A percentile compares a stretch with the other conserved stretches of the same genome.
Evolutionary conservation across 2,329 filamentous ascomycete species (phyloP).

Genomic region (Cercospora beticola): DNA sequence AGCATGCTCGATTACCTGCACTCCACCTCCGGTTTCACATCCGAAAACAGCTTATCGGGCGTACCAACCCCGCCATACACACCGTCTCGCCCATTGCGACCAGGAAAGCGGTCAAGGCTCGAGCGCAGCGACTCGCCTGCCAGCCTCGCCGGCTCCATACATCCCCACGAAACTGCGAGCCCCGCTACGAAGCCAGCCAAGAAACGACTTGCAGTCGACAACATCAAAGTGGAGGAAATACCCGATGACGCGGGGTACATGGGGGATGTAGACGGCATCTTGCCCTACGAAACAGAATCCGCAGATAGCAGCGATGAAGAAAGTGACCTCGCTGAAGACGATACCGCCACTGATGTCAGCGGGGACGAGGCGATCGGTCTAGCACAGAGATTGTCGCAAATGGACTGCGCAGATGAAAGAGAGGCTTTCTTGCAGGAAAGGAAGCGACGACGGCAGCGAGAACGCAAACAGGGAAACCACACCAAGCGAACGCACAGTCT

Average conservation of each 20-base stretch:
- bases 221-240: constrained; percentile 47
- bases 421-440: constrained; percentile 30
- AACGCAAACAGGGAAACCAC: constrained; percentile 40
- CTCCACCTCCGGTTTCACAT: constrained; percentile 29
- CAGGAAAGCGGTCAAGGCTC: constrained; percentile 26
- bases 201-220: constrained; percentile 25
- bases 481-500: constrained; percentile 49
- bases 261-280: constrained; percentile 46
- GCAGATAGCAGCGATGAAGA: constrained; percentile 29
- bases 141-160: constrained; percentile 36
- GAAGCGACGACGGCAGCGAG: constrained; percentile 40
- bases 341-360: constrained; percentile 33
- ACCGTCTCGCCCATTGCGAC: constrained; percentile 22
- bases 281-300: constrained; percentile 42
- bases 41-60: constrained; percentile 27
- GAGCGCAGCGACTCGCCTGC: constrained; percentile 36
- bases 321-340: constrained; percentile 27
- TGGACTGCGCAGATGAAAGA: constrained; percentile 26
- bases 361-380: constrained; percentile 22
- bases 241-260: constrained; percentile 41
- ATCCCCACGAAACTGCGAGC: constrained; percentile 40
- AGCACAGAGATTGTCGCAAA: constrained; percentile 25
- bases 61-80: constrained; percentile 36
- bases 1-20: constrained; percentile 27
- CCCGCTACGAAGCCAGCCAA: constrained; percentile 33